Evolutionary conservation across 1,284 basidiomycete genomes (phyloP).

Genomic region (Naganishia sp.): DNA sequence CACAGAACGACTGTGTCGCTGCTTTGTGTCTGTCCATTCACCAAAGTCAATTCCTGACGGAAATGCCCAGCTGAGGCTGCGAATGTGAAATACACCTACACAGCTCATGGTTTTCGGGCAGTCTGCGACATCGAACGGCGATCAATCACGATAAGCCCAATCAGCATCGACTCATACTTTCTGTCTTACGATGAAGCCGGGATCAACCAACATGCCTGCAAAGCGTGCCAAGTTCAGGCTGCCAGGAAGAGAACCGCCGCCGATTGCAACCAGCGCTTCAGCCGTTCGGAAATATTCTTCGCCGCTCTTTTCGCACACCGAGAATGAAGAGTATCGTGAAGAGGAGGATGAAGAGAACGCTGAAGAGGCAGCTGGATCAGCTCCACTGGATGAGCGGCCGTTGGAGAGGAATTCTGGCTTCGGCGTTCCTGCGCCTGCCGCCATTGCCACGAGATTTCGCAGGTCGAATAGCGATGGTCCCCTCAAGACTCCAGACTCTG

Average conservation of each 20-base stretch:
- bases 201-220: constrained; percentile 1
- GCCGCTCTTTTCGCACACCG: constrained; percentile 29
- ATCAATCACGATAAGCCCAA: neutral
- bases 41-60: neutral
- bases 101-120: neutral
- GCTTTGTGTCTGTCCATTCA: neutral
- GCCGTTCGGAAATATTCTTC: constrained; percentile 21
- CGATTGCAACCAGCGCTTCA: constrained; percentile 16
- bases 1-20: neutral
- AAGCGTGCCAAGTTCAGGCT: constrained; percentile 27
- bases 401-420: neutral
- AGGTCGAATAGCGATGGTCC: constrained; percentile 9
- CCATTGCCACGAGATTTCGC: neutral
- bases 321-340: constrained; percentile 23
- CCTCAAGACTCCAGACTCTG: neutral
- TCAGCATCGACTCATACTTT: neutral
- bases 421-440: constrained; percentile 8
- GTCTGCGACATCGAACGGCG: neutral
- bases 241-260: constrained; percentile 9
- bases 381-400: constrained; percentile 8
- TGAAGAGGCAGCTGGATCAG: neutral
- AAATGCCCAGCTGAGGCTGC: constrained; percentile 17
- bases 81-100: neutral
- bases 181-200: constrained; percentile 11
- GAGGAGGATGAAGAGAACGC: constrained; percentile 14